Base-by-base conservation (phyloP, 1,284 basidiomycete genomes). In the Termitomyces sp. region DNA sequence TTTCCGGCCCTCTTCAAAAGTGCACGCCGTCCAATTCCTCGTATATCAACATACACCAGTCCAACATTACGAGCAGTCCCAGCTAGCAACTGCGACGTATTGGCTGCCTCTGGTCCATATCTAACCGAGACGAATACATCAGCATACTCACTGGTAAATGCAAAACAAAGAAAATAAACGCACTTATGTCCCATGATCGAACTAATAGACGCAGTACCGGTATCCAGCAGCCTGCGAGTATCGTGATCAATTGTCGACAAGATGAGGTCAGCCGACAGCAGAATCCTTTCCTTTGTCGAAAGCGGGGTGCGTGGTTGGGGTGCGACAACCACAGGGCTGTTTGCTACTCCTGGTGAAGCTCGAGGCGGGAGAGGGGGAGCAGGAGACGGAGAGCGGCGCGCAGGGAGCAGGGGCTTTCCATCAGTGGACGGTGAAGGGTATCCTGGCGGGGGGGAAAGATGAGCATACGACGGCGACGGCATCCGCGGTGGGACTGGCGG, bases 1-100 rank as follows among this genome's bases (percentile, higher is more conserved):
- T 72, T 80, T 28, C 81, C 83, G 0, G 73, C 78, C 52, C 72
- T 75, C 71, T 77, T 85, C 62, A 92, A 69, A 49, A 92, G 64
- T 3, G 86, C 87, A 43, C 79, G 72, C 56, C 87, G 70, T 3
- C 86, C 88, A 31, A 91, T 77, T 0, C 88, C 88, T 1, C 75
- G 72, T 69, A 86, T 76, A 64, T 91, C 88, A 49, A 91, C 78
- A 65, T 91, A 91, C 33, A 91, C 85, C 33, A 91, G 75, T 2
- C 78, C 83, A 19, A 89, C 80, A 68, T 91, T 91, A 53, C 79
- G 73, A 31, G 80, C 81, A 0, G 83, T 83, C 13, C 84, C 84
- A 7, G 82, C 74, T 52, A 84, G 70, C 34, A 78, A 62, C 50
- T 75, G 65, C 3, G 81, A 78, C 40, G 79, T 78, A 53, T 82